phyloP scores from a whole-genome alignment of 1,139 yeast species.

The Sugiyamaella neomexicana region DNA sequence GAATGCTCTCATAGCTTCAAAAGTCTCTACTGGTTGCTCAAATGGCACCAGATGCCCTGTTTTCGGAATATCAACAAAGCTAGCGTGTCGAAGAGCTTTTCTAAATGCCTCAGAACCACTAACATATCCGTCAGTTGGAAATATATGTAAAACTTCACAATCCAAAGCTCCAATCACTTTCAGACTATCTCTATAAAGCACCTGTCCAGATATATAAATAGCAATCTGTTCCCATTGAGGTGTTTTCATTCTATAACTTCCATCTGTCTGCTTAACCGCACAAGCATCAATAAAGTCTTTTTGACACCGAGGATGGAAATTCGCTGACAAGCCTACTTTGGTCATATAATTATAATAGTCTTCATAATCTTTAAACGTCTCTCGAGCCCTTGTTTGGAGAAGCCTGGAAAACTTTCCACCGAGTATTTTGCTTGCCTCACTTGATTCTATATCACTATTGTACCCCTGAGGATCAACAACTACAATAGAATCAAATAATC shows the following conservation, averaged over 20 bases:
- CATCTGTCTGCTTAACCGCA: conserved; percentile 34
- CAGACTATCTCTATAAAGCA: conserved; percentile 40
- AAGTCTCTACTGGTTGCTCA: conserved; percentile 53
- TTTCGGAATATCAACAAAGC: conserved; percentile 43
- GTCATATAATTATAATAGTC: conserved; percentile 49
- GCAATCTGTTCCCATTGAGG: conserved; percentile 50
- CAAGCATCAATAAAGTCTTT: conserved; percentile 48
- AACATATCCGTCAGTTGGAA: conserved; percentile 41
- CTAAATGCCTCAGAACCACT: conserved; percentile 31
- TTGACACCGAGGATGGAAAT: conserved; percentile 49
- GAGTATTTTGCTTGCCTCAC: conserved; percentile 3
- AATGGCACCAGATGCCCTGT: conserved; percentile 57
- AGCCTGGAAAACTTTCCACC: conserved; percentile 7
- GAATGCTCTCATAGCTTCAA: conserved; percentile 37
- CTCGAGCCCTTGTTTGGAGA: conserved; percentile 19
- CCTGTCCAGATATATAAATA: conserved; percentile 49
- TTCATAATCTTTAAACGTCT: conserved; percentile 38
- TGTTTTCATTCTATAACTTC: conserved; percentile 46
- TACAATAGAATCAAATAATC: conserved; percentile 54
- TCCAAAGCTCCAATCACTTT: conserved; percentile 38
- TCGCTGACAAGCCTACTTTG: conserved; percentile 48
- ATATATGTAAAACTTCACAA: conserved; percentile 51
- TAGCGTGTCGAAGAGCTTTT: conserved; percentile 35
- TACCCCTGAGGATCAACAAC: conserved; percentile 64
- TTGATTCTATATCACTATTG: conserved; percentile 3